Evolutionary conservation across 2,329 filamentous ascomycete species (phyloP).

Genomic region (Diplocarpon rosae): DNA sequence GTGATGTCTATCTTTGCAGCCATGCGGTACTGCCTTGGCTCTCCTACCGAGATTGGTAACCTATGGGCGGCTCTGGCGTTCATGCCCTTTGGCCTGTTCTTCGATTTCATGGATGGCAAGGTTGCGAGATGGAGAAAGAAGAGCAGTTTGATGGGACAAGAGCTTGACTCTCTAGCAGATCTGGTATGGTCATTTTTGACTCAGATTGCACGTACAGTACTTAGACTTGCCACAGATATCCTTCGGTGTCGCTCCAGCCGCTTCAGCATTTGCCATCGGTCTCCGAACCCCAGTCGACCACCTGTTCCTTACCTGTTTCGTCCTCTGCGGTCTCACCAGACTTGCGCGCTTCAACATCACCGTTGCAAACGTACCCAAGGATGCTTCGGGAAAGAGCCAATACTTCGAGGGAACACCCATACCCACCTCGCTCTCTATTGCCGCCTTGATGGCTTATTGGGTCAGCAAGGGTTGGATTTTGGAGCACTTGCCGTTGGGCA

Average conservation of each 20-base stretch:
- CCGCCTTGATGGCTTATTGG: constrained; percentile 82
- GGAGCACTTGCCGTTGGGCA: constrained; percentile 66
- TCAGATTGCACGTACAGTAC: too few relatives aligned
- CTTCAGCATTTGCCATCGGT: constrained; percentile 79
- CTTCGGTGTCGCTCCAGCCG: constrained; percentile 84
- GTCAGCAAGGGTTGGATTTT: constrained; percentile 70
- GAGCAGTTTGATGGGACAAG: constrained; percentile 95
- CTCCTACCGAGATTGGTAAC: constrained; percentile 52
- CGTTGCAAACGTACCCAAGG: constrained; percentile 79
- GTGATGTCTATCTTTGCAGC: constrained; percentile 95
- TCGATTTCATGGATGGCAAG: constrained; percentile 96
- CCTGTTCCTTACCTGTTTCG: constrained; percentile 70
- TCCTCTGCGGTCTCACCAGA: constrained; percentile 85
- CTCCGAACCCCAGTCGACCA: constrained; percentile 78
- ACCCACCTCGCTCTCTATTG: constrained; percentile 75
- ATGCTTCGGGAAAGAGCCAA: constrained; percentile 77
- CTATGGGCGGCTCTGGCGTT: constrained; percentile 76
- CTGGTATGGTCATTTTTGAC: constrained; percentile 44
- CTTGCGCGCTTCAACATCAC: constrained; percentile 98
- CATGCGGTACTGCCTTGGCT: constrained; percentile 79
- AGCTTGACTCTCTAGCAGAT: constrained; percentile 91
- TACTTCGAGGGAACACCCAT: constrained; percentile 98
- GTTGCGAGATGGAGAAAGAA: constrained; percentile 95
- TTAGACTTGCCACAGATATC: constrained; percentile 54
- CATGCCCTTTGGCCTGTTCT: constrained; percentile 89